Evolutionary conservation across 495 filamentous ascomycete species (phyloP).

Genomic region (Hypoxylon lienhwacheense): DNA sequence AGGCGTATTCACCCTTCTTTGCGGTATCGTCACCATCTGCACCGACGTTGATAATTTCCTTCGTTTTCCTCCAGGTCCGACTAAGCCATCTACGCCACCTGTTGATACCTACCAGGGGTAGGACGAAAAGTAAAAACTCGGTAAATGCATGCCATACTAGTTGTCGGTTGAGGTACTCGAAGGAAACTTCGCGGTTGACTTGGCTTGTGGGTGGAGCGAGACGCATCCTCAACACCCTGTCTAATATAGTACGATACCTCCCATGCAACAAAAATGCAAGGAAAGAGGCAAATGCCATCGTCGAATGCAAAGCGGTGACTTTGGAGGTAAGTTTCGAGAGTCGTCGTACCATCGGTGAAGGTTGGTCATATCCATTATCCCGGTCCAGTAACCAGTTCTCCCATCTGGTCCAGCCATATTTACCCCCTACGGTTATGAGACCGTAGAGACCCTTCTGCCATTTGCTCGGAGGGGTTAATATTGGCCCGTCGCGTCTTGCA

Average conservation of each 20-base stretch:
- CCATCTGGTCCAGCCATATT: conserved; percentile 89
- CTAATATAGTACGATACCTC: conserved; percentile 85
- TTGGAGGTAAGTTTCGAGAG: conserved; percentile 69
- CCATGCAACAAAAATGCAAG: conserved; percentile 88
- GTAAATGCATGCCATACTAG: conserved; percentile 99
- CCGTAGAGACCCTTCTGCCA: conserved; percentile 87
- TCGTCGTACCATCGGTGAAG: conserved; percentile 54
- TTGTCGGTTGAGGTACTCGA: conserved; percentile 97
- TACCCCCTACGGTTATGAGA: conserved; percentile 79
- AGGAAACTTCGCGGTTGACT: conserved; percentile 85
- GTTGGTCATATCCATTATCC: conserved; percentile 68
- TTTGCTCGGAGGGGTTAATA: conserved; percentile 61
- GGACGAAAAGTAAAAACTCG: conserved; percentile 92
- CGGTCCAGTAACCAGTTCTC: conserved; percentile 78
- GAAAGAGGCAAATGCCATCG: conserved; percentile 81
- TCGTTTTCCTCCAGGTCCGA: conserved; percentile 76
- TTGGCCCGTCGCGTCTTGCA: conserved; percentile 66
- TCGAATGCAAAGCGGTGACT: conserved; percentile 71
- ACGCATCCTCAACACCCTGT: conserved; percentile 82
- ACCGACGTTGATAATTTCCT: conserved; percentile 58
- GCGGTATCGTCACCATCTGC: conserved; percentile 47
- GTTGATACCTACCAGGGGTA: conserved; percentile 90
- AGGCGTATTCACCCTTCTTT: conserved; percentile 74
- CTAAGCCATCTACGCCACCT: conserved; percentile 90
- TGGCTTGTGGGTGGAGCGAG: conserved; percentile 80